Base-by-base conservation (phyloP, 768 basidiomycete genomes). In the Baorangia bicolor region DNA sequence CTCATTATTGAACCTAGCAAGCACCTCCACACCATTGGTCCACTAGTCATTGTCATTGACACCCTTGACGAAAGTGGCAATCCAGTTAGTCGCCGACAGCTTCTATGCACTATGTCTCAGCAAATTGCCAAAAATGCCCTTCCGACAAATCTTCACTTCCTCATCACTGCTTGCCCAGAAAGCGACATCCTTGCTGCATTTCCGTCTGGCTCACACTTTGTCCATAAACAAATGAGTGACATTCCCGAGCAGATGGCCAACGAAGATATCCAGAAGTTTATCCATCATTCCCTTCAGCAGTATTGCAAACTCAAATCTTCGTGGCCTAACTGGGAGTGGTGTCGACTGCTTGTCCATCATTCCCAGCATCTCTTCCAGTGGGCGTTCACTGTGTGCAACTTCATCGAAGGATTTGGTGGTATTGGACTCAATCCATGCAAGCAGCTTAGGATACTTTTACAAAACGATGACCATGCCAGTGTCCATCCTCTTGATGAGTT, bases 351-450 rank as follows among this genome's bases (percentile, higher is more conserved):
- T 13, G 51, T 59, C 13, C 13, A 58, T 4, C 59, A 25, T 10
- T 59, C 61, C 0, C 49, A 67, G 4, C 60, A 57, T 4, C 59
- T 66, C 11, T 69, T 69, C 31, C 60, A 65, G 49, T 69, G 67
- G 67, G 67, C 64, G 1, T 53, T 41, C 13, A 57, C 58, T 0
- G 67, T 56, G 0, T 68, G 67, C 48, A 20, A 42, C 1, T 57
- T 52, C 25, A 63, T 69, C 30, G 41, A 49, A 41, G 58, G 62
- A 9, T 14, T 23, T 16, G 25, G 20, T 14, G 12, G 55, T n/a
- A 10, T 7, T 4, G 55, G 55, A 14, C n/a, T n/a, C n/a, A 10
- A 27, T 3, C 16, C 14, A 6, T 14, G 9, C 13, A 25, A 41
- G 6, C 49, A 40, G 11, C 35, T 60, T 14, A 8, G 33, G 14